Base-by-base conservation (phyloP, 768 basidiomycete genomes). In the Psilocybe tampanensis region DNA sequence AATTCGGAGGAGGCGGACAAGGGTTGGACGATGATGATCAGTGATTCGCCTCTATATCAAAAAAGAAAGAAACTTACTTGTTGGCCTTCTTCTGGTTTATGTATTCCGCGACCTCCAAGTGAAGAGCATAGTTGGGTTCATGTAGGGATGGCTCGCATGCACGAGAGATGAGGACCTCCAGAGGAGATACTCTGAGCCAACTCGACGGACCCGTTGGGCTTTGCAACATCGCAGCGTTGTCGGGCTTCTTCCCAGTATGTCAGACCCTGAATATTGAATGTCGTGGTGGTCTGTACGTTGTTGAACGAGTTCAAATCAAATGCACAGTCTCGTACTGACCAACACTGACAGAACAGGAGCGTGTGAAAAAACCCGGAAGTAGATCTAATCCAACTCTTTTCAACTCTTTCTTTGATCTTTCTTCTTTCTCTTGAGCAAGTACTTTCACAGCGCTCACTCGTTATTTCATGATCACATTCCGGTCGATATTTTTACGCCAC, bases 11-110 rank as follows among this genome's bases (percentile, higher is more conserved):
- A 56, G 54, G 32, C 51, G 44, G 44, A 45, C 52, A 23, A 21
- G 12, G 36, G 36, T 39, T 39, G 36, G 36, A 15, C 36, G 36
- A n/a, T n/a, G 36, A 48, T 48, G 18, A 22, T 19, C 13, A 32
- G 19, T 42, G 15, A 53, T 15, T 41, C 23, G 43, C 22, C 23
- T 44, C 15, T 17, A 44, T 34, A 24, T 19, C 23, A 26, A 21
- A 18, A 41, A 13, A 39, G 21, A 19, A 21, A 18, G 36, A 1
- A 22, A 70, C 89, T 61, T 72, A 95, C 94, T 84, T 93, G 76
- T 99, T 98, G 0, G 95, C 95, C 74, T 98, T 98, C 79, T 98
- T 98, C 55, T 77, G 76, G 73, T 95, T 96, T 74, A 98, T 86
- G 66, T 89, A 85, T 60, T 98, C 95, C 13, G 94, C 95, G 29